These are phyloP conservation scores for Fusarium anthophilum DNA, from an alignment of 2,329 filamentous ascomycete genomes.

Conservation along the genomic window DNA sequence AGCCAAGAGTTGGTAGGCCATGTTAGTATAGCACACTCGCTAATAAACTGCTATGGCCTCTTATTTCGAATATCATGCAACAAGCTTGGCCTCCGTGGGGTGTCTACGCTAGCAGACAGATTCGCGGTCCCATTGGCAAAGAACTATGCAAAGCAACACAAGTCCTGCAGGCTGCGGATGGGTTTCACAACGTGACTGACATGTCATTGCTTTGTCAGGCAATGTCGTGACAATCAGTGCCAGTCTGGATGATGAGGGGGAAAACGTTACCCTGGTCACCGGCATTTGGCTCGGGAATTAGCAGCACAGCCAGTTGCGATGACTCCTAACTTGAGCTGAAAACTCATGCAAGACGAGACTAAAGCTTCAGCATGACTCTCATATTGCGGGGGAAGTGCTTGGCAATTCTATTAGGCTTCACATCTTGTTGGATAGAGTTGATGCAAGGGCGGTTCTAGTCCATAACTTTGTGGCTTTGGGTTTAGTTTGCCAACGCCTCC, in stretches of 20 bases:
- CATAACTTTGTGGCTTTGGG: not conserved
- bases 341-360: not conserved
- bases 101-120: not conserved
- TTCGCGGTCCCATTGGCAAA: not conserved
- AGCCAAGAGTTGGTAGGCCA: not conserved
- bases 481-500: not conserved
- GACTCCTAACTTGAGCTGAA: not conserved
- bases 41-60: not conserved
- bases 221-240: not conserved
- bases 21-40: not conserved
- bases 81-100: not conserved
- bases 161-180: not conserved
- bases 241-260: not conserved
- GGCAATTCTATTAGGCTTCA: not conserved
- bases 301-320: not conserved
- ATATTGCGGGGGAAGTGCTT: not conserved
- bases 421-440: not conserved
- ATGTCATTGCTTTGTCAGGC: not conserved
- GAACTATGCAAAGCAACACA: not conserved
- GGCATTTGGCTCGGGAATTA: constrained; percentile 11
- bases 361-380: not conserved
- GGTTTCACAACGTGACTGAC: not conserved
- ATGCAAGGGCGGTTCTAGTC: not conserved
- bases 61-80: not conserved
- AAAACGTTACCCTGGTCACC: not conserved